Base-by-base conservation (phyloP, 2,329 filamentous ascomycete genomes). In the Botrytis hyacinthi region DNA sequence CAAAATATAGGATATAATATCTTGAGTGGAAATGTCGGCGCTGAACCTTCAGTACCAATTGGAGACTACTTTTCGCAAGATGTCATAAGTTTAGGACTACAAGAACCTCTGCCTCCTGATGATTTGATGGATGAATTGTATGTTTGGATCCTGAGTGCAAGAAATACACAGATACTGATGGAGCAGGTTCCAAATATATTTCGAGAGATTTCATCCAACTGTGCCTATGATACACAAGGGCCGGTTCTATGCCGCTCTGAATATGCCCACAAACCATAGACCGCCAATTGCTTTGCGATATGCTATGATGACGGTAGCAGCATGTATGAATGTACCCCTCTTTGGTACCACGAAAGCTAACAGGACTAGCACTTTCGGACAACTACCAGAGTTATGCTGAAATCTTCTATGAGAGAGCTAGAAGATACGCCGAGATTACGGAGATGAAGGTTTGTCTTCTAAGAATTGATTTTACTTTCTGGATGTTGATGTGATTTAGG, bases 221-320 rank as follows among this genome's bases (percentile, higher is more conserved):
- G 81, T 92, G 46, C 94, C 95, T 5, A 88, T 98, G 77, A 87
- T 98, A 59, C 93, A 98, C 78, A 90, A 90, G 48, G 88, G 88
- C 29, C 89, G 93, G 54, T 97, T 94, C 80, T 84, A 92, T 74
- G 89, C 92, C 44, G 88, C 92, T 4, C 91, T 96, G 82, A 91
- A 95, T 79, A 85, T 85, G 3, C 86, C 91, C 4, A 90, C 93
- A 1, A 87, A 92, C 73, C 89, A 91, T 85, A 91, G 93, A 73
- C 95, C 95, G 3, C 93, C 95, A 1, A 89, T 97, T 79, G 93
- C 90, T 78, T 83, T 98, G 60, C 89, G 95, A 79, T 98, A 98
- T 82, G 91, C 91, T 37, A 93, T 98, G 81, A 97, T 94, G 94
- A 88, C 91, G n/a, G 84, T 93, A 78, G 93, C 93, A 14, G 90